Conservation (phyloP, 192 early-diverging fungal species). For the Backusella westeae region DNA sequence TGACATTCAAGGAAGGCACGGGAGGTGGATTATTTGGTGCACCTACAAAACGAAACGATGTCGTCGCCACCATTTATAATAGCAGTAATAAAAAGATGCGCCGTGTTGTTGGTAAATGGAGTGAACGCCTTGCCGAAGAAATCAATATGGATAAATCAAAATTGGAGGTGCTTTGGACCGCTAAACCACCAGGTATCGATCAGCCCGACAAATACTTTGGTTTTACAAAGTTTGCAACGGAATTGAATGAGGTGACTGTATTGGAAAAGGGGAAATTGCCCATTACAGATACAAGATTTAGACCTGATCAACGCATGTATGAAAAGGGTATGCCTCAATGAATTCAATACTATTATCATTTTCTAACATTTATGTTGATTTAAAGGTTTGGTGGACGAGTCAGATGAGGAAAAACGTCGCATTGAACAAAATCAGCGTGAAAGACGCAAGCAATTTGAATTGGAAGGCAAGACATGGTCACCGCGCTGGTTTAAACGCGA, state of each 20-base stretch:
- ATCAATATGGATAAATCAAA: slow-evolving; percentile 53
- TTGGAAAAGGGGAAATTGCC: slow-evolving; percentile 64
- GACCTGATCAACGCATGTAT: slow-evolving; percentile 92
- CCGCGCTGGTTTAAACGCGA: slow-evolving; percentile 79
- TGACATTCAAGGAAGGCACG: slow-evolving; percentile 84
- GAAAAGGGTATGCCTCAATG: slow-evolving; percentile 51
- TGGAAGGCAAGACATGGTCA: slow-evolving; percentile 58
- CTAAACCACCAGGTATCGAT: slow-evolving; percentile 57
- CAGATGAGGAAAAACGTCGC: slow-evolving; percentile 80
- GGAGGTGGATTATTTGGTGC: slow-evolving; percentile 65
- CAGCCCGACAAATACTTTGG: slow-evolving; percentile 84
- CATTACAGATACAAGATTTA: slow-evolving; percentile 87
- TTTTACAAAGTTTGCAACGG: slow-evolving; percentile 83
- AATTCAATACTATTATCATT: not conserved
- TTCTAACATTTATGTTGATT: not conserved
- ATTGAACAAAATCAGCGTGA: slow-evolving; percentile 92
- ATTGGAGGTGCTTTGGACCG: slow-evolving; percentile 84
- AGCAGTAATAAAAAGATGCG: slow-evolving; percentile 50
- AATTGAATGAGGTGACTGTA: slow-evolving; percentile 85
- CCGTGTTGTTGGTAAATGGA: slow-evolving; percentile 61
- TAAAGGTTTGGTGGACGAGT: slow-evolving; percentile 69
- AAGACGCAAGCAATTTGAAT: slow-evolving; percentile 73
- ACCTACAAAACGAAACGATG: slow-evolving; percentile 70
- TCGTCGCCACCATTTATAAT: slow-evolving; percentile 56
- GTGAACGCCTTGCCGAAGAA: slow-evolving; percentile 60